Conservation (phyloP, 2,329 filamentous ascomycete species). For the Raffaelea albimanens region DNA sequence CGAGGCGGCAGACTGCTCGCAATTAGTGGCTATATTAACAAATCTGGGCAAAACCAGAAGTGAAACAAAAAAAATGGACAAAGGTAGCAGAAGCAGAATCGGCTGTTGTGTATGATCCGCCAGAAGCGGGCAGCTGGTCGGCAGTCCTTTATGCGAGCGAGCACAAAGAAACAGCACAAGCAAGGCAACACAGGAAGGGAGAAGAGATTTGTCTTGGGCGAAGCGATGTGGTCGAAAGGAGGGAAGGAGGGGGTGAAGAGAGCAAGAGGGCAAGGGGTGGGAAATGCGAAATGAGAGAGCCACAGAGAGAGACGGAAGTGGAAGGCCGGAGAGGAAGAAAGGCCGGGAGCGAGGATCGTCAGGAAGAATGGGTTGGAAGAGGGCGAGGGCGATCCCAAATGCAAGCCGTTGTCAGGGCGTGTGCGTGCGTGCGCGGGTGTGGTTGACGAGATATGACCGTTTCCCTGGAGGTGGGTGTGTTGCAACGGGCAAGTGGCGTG, state of each 20-base stretch:
- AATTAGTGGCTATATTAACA: conserved; percentile 3
- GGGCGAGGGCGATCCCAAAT: no score
- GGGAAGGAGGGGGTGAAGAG: background rate
- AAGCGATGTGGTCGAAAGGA: background rate
- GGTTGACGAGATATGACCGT: no score
- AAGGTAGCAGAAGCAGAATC: background rate
- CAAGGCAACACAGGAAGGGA: background rate
- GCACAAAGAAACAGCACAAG: background rate
- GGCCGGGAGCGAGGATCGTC: no score
- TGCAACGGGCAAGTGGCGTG: no score
- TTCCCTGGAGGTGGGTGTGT: no score
- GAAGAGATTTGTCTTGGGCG: background rate
- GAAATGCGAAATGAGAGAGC: no score
- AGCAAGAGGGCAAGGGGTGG: background rate
- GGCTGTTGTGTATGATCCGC: background rate
- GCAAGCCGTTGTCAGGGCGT: no score
- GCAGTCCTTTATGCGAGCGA: background rate
- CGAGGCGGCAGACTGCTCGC: conserved; percentile 5
- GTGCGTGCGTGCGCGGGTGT: no score
- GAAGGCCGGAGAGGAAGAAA: no score
- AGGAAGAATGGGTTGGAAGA: no score
- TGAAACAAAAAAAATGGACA: background rate
- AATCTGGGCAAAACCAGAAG: background rate
- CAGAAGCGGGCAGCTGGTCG: background rate
- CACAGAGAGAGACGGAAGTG: no score